Evolutionary conservation across 139 green algal species (phyloP), one percentile per base, ranked within the genome.

Genomic region (Coccomyxa sp.): DNA sequence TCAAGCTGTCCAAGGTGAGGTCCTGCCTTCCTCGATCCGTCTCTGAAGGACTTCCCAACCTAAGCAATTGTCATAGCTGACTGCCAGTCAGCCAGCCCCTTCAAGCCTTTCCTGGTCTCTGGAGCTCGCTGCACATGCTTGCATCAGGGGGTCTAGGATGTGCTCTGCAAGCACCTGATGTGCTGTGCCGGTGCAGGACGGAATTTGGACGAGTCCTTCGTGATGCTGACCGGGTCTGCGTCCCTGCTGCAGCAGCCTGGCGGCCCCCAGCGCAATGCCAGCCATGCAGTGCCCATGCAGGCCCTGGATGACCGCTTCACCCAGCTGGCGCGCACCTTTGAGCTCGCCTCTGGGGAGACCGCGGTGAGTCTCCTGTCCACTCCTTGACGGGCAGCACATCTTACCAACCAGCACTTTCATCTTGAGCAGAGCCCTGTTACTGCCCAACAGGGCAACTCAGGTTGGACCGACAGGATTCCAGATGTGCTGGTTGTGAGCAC

Each of bases 201-300:
- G 0, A 82, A 87, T 12, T 54, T 94, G 73, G 90, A 95, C 16
- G 91, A 95, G 64, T 95, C 90, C 0, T 95, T 95, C 64, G 87
- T 95, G 24, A 81, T 95, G 75, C 69, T 88, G 16, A 9, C 75
- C 35, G 77, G 41, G 10, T 38, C 74, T 39, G 71, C 40, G 18
- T 74, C 82, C 24, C 33, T 71, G 6, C 75, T 74, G 71, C 79
- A 77, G 70, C 83, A 81, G 34, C 55, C 41, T 36, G 40, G 29
- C 75, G 69, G 18, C 31, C 35, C 22, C 14, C 70, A 29, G 50
- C 71, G 39, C 39, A 40, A 34, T 69, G 70, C 77, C 74, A 35
- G 72, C 75, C 40, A 68, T 81, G 9, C 82, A 86, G 7, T 83
- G 91, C 41, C 72, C 39, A 18, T 78, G 31, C 75, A 84, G 70